phyloP scores from a whole-genome alignment of 441 rosid genomes.

The Raphanus hybrid region DNA sequence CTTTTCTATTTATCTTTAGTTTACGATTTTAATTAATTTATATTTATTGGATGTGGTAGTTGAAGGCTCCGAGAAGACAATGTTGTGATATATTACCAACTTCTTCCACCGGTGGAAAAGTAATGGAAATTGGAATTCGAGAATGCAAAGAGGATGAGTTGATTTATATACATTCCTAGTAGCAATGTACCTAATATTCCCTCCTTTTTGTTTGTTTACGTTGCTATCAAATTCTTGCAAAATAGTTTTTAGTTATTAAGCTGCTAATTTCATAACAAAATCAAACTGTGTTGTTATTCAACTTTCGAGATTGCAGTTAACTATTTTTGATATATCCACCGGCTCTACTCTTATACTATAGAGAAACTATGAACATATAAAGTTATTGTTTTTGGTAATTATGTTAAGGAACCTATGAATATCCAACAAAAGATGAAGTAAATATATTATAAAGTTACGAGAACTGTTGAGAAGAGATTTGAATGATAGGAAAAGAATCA shows the following conservation, averaged over 20 bases:
- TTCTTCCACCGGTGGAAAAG: conserved; percentile 51
- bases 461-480: not conserved
- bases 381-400: no score
- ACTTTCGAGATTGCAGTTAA: not conserved
- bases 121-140: conserved; percentile 71
- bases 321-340: conserved; percentile 3
- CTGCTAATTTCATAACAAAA: no score
- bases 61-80: conserved; percentile 74
- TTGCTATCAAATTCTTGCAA: not conserved
- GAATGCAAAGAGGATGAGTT: conserved; percentile 79
- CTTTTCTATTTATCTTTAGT: no score
- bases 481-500: not conserved
- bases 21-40: no score
- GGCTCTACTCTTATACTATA: not conserved
- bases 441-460: not conserved
- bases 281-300: conserved; percentile 6
- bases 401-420: not conserved
- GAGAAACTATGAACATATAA: not conserved
- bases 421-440: not conserved
- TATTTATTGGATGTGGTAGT: no score
- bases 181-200: not conserved
- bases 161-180: conserved; percentile 57
- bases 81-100: conserved; percentile 85
- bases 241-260: not conserved
- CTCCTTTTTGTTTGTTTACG: not conserved